Evolutionary conservation across 2,329 filamentous ascomycete species (phyloP).

Genomic region (Trichoderma asperellum): DNA sequence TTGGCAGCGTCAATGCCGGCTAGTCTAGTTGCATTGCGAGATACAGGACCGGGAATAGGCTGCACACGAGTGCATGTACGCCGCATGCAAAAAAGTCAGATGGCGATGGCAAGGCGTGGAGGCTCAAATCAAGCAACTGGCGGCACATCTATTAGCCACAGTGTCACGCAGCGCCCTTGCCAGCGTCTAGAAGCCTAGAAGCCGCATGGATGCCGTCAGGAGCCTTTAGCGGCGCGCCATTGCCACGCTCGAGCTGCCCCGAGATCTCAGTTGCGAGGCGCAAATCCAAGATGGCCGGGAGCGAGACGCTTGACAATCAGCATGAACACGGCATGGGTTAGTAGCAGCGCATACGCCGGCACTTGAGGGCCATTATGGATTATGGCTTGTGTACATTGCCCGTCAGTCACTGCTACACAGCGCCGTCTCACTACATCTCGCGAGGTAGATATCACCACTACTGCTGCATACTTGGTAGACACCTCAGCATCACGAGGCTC

Average conservation of each 20-base stretch:
- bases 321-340: too few relatives aligned
- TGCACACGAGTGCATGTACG: not conserved
- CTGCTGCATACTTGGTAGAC: too few relatives aligned
- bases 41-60: too few relatives aligned
- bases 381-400: not conserved
- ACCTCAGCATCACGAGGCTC: too few relatives aligned
- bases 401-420: not conserved
- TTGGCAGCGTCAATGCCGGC: not conserved
- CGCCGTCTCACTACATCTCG: not conserved
- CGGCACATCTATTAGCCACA: conserved; percentile 16
- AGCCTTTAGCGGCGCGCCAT: conserved; percentile 13
- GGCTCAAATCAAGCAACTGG: not conserved
- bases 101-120: not conserved
- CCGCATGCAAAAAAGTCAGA: not conserved
- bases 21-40: not conserved
- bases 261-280: conserved; percentile 16
- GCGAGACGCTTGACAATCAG: not conserved
- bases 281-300: conserved; percentile 22
- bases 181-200: conserved; percentile 1
- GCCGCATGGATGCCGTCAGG: not conserved
- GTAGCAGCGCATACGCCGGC: not conserved
- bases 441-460: too few relatives aligned
- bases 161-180: not conserved
- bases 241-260: not conserved
- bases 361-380: not conserved